These are phyloP conservation scores for Clarireedia homoeocarpa DNA, from an alignment of 2,329 filamentous ascomycete genomes.

Conservation along the genomic window DNA sequence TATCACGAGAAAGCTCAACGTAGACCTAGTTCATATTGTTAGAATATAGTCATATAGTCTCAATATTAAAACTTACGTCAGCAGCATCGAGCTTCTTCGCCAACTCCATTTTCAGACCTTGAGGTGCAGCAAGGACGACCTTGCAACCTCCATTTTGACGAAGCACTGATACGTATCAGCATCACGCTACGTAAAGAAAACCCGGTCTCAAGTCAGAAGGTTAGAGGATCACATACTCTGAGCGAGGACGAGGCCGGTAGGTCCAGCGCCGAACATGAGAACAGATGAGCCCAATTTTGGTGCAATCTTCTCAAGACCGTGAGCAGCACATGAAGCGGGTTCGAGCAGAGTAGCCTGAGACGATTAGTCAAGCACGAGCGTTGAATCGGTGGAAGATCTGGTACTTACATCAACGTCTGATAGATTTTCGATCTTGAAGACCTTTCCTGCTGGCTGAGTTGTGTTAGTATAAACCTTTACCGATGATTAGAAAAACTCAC, in stretches of 20 bases:
- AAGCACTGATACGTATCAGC: conserved; percentile 31
- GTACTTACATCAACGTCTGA: conserved; percentile 47
- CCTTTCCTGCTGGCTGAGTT: conserved; percentile 37
- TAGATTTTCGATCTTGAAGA: conserved; percentile 60
- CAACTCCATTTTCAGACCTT: conserved; percentile 63
- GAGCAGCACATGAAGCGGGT: conserved; percentile 63
- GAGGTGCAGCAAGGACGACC: conserved; percentile 61
- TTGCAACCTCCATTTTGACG: conserved; percentile 64
- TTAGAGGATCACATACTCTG: conserved; percentile 9
- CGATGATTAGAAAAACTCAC: conserved; percentile 20
- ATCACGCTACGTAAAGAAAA: background rate
- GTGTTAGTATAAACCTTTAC: conserved; percentile 3
- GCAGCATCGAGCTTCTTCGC: conserved; percentile 49
- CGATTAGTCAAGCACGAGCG: background rate
- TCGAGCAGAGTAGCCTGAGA: conserved; percentile 54
- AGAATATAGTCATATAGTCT: background rate
- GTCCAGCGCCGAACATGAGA: conserved; percentile 58
- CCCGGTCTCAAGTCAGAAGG: too few relatives aligned
- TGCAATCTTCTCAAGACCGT: conserved; percentile 61
- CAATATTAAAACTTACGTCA: conserved; percentile 30
- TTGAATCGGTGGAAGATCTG: background rate
- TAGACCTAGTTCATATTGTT: conserved; percentile 30
- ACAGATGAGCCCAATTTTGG: conserved; percentile 58
- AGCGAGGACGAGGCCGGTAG: conserved; percentile 50
- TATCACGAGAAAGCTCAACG: conserved; percentile 44